phyloP scores from a whole-genome alignment of 495 filamentous ascomycete species.

The Tuber brumale region DNA sequence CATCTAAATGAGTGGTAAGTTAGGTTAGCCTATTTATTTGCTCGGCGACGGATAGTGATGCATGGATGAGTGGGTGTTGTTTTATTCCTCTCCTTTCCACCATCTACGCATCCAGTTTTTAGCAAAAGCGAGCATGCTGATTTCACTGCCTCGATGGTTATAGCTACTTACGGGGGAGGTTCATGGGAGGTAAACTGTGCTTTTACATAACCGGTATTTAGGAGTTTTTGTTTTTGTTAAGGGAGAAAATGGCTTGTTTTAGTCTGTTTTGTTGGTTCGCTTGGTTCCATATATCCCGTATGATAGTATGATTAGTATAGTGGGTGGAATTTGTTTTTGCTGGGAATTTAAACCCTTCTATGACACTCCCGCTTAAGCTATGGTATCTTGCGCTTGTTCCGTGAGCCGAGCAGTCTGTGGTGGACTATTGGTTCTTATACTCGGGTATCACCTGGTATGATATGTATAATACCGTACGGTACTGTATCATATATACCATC shows the following conservation, averaged over 20 bases:
- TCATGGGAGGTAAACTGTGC: neutral
- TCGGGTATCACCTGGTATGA: too few relatives aligned
- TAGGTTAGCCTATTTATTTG: neutral
- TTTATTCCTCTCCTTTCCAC: neutral
- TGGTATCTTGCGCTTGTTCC: too few relatives aligned
- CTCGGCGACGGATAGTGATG: neutral
- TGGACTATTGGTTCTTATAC: too few relatives aligned
- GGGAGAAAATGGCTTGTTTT: neutral
- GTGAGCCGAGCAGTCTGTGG: too few relatives aligned
- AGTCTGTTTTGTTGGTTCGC: neutral
- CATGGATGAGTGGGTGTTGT: neutral
- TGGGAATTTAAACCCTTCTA: neutral
- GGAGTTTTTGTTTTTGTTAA: neutral
- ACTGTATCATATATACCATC: too few relatives aligned
- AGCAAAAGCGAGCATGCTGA: neutral
- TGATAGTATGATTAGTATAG: neutral
- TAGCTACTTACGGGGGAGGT: neutral
- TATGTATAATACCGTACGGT: too few relatives aligned
- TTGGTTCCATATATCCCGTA: neutral
- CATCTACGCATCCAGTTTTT: neutral
- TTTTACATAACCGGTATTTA: neutral
- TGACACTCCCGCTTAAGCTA: too few relatives aligned
- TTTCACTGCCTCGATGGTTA: neutral
- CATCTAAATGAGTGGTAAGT: neutral
- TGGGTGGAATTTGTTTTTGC: neutral